Evolutionary conservation across 164 flowering plant species (phyloP).

Genomic region (Tetracentron sinense): DNA sequence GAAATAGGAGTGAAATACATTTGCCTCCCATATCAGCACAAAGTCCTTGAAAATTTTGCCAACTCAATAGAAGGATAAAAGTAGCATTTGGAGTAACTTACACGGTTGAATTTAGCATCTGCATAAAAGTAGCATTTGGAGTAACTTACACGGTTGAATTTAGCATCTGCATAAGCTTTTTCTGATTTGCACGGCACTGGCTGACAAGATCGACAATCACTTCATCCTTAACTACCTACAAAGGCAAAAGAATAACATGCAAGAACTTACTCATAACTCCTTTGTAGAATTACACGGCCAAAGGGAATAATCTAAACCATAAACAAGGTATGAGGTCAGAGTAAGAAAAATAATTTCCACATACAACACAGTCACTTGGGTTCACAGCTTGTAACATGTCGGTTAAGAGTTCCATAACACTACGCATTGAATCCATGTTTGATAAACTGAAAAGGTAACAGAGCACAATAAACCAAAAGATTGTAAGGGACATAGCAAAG

Average conservation of each 20-base stretch:
- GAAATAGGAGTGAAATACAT: too few relatives aligned
- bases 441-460: slow-evolving; percentile 39
- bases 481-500: not conserved
- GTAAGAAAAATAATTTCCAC: not conserved
- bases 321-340: not conserved
- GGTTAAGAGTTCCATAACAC: slow-evolving; percentile 63
- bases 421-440: slow-evolving; percentile 62
- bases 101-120: slow-evolving; percentile 75
- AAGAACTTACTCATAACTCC: not conserved
- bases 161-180: slow-evolving; percentile 76
- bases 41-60: too few relatives aligned
- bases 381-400: slow-evolving; percentile 93
- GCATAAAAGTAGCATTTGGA: too few relatives aligned
- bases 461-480: not conserved
- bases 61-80: too few relatives aligned
- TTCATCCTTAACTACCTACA: slow-evolving; percentile 86
- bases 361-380: slow-evolving; percentile 63
- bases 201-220: slow-evolving; percentile 80
- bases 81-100: slow-evolving; percentile 29
- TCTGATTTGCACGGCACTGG: slow-evolving; percentile 79
- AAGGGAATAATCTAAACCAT: not conserved
- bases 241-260: slow-evolving; percentile 1
- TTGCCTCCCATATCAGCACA: too few relatives aligned
- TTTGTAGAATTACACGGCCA: not conserved
- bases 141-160: slow-evolving; percentile 63